Conservation (phyloP, 2,329 filamentous ascomycete species). For the Thyridium curvatum region DNA sequence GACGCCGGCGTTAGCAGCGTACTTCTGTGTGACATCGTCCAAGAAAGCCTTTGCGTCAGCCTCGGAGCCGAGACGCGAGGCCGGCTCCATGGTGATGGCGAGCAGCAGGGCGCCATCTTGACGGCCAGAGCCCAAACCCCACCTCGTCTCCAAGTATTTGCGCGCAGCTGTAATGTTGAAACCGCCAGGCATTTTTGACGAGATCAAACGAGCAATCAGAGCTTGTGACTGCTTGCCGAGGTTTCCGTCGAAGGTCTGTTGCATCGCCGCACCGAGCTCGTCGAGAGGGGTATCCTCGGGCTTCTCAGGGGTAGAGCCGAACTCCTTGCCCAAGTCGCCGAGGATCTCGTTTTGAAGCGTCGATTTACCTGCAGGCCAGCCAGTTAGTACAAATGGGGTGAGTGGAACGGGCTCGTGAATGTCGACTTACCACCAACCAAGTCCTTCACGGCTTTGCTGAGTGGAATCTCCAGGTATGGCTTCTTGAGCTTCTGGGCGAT, state of each 20-base stretch:
- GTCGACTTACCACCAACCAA: constrained; percentile 80
- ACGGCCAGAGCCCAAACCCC: constrained; percentile 79
- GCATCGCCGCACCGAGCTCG: constrained; percentile 91
- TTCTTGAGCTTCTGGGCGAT: constrained; percentile 99
- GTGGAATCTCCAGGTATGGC: constrained; percentile 75
- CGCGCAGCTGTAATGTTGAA: constrained; percentile 97
- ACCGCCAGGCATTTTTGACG: constrained; percentile 98
- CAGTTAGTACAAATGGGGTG: constrained; percentile 7
- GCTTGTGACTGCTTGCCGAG: constrained; percentile 94
- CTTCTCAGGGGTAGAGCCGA: constrained; percentile 96
- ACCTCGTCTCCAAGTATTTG: constrained; percentile 91
- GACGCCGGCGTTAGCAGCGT: constrained; percentile 77
- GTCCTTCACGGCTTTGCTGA: constrained; percentile 97
- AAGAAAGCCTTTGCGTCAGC: constrained; percentile 88
- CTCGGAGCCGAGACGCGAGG: constrained; percentile 82
- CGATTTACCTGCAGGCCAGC: constrained; percentile 69
- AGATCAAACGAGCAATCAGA: constrained; percentile 88
- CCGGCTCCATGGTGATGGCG: constrained; percentile 87
- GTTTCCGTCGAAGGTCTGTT: constrained; percentile 97
- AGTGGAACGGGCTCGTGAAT: too few species aligned
- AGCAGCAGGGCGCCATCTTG: constrained; percentile 88
- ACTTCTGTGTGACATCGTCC: constrained; percentile 83
- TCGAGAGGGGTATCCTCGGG: constrained; percentile 96
- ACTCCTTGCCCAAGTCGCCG: constrained; percentile 95
- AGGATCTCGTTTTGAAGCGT: constrained; percentile 98